A percentile compares a stretch with the other conserved stretches of the same genome.
Conservation (phyloP, 495 filamentous ascomycete species). For the Aspergillus diversus region DNA sequence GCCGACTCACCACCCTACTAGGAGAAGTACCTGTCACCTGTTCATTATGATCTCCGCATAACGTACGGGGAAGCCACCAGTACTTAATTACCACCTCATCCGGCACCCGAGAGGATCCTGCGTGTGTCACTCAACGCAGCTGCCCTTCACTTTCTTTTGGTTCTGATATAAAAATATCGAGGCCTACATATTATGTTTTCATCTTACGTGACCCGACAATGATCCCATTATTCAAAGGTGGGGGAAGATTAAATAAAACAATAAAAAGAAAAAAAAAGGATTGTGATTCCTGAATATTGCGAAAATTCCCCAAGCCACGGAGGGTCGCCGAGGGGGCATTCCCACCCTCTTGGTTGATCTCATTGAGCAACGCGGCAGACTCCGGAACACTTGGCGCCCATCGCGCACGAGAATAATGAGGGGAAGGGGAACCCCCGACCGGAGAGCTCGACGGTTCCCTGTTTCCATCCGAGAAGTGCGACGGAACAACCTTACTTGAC, state of each 20-base stretch:
- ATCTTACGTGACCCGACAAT: neutral
- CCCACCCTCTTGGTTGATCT: neutral
- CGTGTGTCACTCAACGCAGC: too few relatives aligned
- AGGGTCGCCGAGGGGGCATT: neutral
- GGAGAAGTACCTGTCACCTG: neutral
- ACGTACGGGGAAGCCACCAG: neutral
- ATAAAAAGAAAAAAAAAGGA: neutral
- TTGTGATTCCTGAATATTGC: neutral
- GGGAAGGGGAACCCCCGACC: neutral
- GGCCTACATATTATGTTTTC: too few relatives aligned
- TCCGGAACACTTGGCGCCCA: conserved; percentile 14
- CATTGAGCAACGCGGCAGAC: neutral
- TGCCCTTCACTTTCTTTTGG: neutral
- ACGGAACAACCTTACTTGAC: conserved; percentile 6
- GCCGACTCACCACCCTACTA: conserved; percentile 3
- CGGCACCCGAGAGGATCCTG: neutral
- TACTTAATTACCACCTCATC: neutral
- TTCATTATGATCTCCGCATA: neutral
- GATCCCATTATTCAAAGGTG: neutral
- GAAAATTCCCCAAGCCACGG: neutral
- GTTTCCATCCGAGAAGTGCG: neutral
- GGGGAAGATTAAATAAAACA: neutral
- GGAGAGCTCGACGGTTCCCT: neutral
- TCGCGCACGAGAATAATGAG: neutral
- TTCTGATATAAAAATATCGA: neutral